These are phyloP conservation scores for Boechera divaricarpa DNA, from an alignment of 345 rosid genomes.

Conservation along the genomic window DNA sequence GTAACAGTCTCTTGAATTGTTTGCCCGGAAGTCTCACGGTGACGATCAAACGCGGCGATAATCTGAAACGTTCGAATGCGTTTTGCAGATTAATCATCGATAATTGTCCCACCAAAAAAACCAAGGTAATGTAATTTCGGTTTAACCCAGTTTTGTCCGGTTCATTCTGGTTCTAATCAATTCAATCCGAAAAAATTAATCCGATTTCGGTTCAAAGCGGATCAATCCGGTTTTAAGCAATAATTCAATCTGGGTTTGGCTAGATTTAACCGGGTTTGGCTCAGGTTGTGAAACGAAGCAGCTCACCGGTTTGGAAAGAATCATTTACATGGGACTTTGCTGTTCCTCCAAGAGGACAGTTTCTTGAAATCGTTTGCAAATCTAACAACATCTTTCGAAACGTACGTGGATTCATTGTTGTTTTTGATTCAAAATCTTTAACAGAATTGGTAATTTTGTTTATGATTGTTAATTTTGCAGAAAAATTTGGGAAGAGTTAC, in stretches of 20 bases:
- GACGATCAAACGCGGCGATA: conserved; percentile 75
- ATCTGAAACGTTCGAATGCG: conserved; percentile 83
- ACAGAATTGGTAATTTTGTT: neutral
- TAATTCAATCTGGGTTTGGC: neutral
- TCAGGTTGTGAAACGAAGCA: conserved; percentile 78
- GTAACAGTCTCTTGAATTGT: conserved; percentile 78
- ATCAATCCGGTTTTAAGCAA: neutral
- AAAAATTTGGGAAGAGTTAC: conserved; percentile 73
- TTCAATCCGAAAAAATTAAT: too few relatives aligned
- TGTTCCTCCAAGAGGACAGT: conserved; percentile 84
- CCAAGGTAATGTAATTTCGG: conserved; percentile 60
- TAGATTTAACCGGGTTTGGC: conserved; percentile 14
- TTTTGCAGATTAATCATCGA: conserved; percentile 82
- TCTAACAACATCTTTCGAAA: conserved; percentile 76
- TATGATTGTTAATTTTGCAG: conserved; percentile 37
- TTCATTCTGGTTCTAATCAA: neutral
- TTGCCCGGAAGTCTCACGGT: conserved; percentile 89
- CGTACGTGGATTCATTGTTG: conserved; percentile 43
- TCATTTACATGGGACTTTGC: conserved; percentile 88
- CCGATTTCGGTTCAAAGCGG: neutral
- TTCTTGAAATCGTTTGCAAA: conserved; percentile 88
- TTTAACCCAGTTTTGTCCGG: neutral
- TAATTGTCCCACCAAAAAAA: conserved; percentile 74
- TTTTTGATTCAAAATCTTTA: neutral
- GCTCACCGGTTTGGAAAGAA: conserved; percentile 89